These are phyloP conservation scores for Lactifluus echinatus DNA, from an alignment of 768 basidiomycete genomes.

Conservation along the genomic window DNA sequence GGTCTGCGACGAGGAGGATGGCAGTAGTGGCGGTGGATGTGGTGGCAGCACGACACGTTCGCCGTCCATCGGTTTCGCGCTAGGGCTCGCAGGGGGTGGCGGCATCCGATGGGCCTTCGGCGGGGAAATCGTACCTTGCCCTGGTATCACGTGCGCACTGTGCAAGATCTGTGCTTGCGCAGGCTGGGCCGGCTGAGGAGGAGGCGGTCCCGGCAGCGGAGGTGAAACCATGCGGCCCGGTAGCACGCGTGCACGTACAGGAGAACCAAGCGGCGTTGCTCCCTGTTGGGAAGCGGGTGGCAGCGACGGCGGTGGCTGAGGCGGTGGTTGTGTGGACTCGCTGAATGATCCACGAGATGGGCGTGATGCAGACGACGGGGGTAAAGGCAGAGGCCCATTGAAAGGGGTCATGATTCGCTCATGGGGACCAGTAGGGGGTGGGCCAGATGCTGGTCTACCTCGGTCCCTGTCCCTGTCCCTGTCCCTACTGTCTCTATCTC, in stretches of 20 bases:
- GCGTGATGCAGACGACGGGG: not conserved
- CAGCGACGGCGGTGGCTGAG: not conserved
- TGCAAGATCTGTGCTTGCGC: not conserved
- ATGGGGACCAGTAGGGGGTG: conserved; percentile 22
- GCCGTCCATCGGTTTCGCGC: conserved; percentile 17
- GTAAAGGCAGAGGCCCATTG: conserved; percentile 5
- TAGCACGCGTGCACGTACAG: conserved; percentile 1
- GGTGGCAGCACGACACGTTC: conserved; percentile 3
- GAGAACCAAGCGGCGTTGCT: conserved; percentile 12
- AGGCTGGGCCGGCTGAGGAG: not conserved
- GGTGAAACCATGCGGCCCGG: conserved; percentile 12
- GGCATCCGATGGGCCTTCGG: conserved; percentile 3
- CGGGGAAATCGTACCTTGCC: conserved; percentile 9
- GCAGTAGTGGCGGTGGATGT: not conserved
- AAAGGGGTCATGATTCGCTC: conserved; percentile 28
- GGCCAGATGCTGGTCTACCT: conserved; percentile 20
- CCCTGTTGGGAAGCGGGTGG: not conserved
- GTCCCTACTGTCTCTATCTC: not conserved
- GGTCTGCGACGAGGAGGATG: not conserved
- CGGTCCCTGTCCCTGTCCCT: conserved; percentile 15
- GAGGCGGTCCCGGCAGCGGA: not conserved
- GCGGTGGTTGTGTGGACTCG: not conserved
- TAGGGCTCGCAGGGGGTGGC: conserved; percentile 2
- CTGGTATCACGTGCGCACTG: not conserved
- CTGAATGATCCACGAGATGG: conserved; percentile 16